Conservation (phyloP, 106 monocot species). For the Dioscorea alata region DNA sequence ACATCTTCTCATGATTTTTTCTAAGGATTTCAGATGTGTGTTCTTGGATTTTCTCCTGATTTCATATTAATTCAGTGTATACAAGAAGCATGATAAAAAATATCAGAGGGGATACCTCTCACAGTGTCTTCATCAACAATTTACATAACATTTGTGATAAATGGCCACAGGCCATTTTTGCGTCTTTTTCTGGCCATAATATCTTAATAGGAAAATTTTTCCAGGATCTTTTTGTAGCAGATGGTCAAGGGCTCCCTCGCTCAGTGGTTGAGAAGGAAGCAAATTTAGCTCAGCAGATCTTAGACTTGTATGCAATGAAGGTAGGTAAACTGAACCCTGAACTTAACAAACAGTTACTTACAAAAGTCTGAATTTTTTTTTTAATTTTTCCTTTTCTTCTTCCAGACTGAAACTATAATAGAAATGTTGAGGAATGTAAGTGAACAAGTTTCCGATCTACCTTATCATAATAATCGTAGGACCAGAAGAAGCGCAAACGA, state of each 20-base stretch:
- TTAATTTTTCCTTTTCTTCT: conserved; percentile 5
- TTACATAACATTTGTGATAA: no score
- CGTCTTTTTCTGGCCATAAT: no score
- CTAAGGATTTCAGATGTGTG: no score
- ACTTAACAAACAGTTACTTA: neutral
- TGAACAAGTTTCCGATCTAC: conserved; percentile 22
- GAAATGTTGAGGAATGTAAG: conserved; percentile 64
- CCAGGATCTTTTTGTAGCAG: conserved; percentile 72
- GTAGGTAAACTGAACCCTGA: conserved; percentile 18
- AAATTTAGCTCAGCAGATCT: conserved; percentile 46
- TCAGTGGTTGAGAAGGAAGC: conserved; percentile 53
- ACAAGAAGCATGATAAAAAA: no score
- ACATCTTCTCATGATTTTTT: no score
- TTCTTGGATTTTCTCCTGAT: no score
- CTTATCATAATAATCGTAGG: conserved; percentile 14
- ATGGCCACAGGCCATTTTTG: no score
- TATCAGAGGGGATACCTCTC: no score
- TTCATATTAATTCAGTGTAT: no score
- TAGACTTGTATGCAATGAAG: conserved; percentile 60
- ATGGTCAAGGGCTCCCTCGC: conserved; percentile 62
- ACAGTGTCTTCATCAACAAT: no score
- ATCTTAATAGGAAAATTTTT: neutral
- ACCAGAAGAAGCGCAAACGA: conserved; percentile 35
- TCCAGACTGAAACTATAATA: conserved; percentile 58
- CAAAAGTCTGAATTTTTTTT: neutral